Percentiles rank a stretch among this genome's conserved stretches.
Evolutionary conservation across 441 rosid genomes (phyloP).

Genomic region (Mallotus japonicus): DNA sequence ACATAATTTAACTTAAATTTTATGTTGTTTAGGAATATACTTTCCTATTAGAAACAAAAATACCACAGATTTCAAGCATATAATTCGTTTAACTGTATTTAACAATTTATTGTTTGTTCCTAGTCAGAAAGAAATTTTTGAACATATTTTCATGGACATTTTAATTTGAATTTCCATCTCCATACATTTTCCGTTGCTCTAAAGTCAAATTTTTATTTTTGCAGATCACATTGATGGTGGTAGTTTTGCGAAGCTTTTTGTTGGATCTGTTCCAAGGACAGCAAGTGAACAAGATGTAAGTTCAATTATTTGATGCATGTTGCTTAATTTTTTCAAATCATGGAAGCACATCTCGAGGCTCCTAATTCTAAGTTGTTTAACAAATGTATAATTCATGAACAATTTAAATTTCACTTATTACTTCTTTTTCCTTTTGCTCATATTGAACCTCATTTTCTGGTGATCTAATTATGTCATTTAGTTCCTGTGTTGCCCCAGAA

Average conservation of each 20-base stretch:
- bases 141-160: background rate
- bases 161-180: background rate
- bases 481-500: background rate
- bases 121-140: background rate
- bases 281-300: slow-evolving; percentile 88
- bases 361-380: background rate
- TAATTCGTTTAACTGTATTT: background rate
- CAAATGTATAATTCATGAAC: background rate
- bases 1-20: no score
- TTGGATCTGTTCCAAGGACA: slow-evolving; percentile 97
- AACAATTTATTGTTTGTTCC: background rate
- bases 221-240: slow-evolving; percentile 60
- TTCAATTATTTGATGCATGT: slow-evolving; percentile 22
- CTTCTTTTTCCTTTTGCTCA: background rate
- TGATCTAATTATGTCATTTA: background rate
- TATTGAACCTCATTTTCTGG: background rate
- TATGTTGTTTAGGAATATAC: no score
- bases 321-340: background rate
- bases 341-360: background rate
- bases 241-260: slow-evolving; percentile 86
- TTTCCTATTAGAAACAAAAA: no score
- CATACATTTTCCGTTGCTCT: slow-evolving; percentile 1
- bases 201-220: slow-evolving; percentile 9
- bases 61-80: no score
- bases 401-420: background rate